These are phyloP conservation scores for Colletotrichum graminicola DNA, from an alignment of 2,329 filamentous ascomycete species.

Conservation along the genomic window DNA sequence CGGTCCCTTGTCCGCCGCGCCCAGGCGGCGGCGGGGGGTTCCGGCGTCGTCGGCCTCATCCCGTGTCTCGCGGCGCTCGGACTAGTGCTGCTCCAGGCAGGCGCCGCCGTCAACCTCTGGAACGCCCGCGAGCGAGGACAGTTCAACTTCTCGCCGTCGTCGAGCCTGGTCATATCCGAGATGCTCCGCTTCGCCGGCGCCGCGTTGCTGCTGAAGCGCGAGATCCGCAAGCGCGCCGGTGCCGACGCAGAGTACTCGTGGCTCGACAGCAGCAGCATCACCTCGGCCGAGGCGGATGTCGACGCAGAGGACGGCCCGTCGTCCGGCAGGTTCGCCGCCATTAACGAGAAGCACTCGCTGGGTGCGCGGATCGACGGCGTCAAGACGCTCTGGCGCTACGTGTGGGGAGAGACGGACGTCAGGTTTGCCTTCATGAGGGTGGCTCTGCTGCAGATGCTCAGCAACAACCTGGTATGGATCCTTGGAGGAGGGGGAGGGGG, in stretches of 20 bases:
- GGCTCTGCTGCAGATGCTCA: conserved; percentile 50
- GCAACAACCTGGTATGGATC: conserved; percentile 49
- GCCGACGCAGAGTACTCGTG: conserved; percentile 30
- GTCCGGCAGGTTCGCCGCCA: neutral
- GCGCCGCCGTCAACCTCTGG: conserved; percentile 50
- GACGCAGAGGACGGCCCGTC: conserved; percentile 11
- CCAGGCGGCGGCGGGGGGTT: conserved; percentile 24
- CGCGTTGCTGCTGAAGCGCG: conserved; percentile 45
- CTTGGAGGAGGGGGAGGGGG: no score
- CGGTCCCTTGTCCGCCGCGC: conserved; percentile 25
- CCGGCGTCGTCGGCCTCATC: conserved; percentile 35
- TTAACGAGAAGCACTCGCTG: conserved; percentile 5
- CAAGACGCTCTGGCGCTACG: conserved; percentile 37
- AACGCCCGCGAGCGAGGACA: conserved; percentile 46
- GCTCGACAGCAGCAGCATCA: neutral
- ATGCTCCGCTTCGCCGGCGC: conserved; percentile 48
- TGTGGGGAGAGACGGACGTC: conserved; percentile 44
- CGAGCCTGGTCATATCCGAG: conserved; percentile 49
- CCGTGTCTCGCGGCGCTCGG: conserved; percentile 49
- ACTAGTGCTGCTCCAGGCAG: conserved; percentile 51
- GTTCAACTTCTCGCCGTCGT: conserved; percentile 49
- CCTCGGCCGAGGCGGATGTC: conserved; percentile 35
- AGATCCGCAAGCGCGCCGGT: conserved; percentile 40
- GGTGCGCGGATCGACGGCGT: neutral
- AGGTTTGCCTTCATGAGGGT: conserved; percentile 48